Evolutionary conservation across 495 filamentous ascomycete genomes (phyloP).

Genomic region (Trichocladium uniseriatum): DNA sequence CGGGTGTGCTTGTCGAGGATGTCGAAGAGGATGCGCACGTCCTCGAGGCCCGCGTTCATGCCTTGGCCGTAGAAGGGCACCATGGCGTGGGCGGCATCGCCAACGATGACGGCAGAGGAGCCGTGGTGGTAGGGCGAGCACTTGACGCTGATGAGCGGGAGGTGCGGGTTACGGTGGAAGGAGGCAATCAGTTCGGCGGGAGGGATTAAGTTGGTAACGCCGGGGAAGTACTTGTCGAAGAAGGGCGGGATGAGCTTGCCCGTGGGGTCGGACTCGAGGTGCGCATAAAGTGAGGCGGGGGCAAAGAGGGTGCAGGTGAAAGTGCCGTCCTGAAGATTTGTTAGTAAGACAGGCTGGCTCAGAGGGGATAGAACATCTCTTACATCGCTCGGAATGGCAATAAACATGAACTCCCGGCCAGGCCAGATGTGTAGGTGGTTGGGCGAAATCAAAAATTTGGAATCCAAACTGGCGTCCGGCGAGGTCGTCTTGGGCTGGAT

Average conservation of each 20-base stretch:
- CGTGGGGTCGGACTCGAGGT: constrained; percentile 46
- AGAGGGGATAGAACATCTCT: constrained; percentile 3
- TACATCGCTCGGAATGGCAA: constrained; percentile 76
- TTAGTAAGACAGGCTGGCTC: no score
- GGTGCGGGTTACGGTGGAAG: constrained; percentile 71
- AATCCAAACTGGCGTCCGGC: constrained; percentile 31
- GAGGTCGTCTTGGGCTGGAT: constrained; percentile 42
- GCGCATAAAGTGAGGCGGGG: constrained; percentile 48
- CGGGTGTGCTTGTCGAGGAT: constrained; percentile 53
- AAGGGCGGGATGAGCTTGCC: constrained; percentile 48
- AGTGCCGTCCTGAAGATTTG: constrained; percentile 55
- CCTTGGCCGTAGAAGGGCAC: constrained; percentile 92
- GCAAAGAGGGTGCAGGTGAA: constrained; percentile 97
- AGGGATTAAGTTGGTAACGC: constrained; percentile 74
- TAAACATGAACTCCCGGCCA: constrained; percentile 89
- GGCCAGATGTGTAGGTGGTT: constrained; percentile 99
- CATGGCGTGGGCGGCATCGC: constrained; percentile 95
- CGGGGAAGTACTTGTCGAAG: constrained; percentile 74
- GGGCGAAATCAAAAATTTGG: constrained; percentile 68
- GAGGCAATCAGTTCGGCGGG: constrained; percentile 56
- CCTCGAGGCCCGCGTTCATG: constrained; percentile 80
- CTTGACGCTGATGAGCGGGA: constrained; percentile 88
- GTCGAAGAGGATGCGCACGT: constrained; percentile 72
- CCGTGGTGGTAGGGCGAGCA: constrained; percentile 77
- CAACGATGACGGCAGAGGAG: constrained; percentile 72